Evolutionary conservation across 1,139 yeast genomes (phyloP).

Genomic region (Debaryomycetaceae sp.): DNA sequence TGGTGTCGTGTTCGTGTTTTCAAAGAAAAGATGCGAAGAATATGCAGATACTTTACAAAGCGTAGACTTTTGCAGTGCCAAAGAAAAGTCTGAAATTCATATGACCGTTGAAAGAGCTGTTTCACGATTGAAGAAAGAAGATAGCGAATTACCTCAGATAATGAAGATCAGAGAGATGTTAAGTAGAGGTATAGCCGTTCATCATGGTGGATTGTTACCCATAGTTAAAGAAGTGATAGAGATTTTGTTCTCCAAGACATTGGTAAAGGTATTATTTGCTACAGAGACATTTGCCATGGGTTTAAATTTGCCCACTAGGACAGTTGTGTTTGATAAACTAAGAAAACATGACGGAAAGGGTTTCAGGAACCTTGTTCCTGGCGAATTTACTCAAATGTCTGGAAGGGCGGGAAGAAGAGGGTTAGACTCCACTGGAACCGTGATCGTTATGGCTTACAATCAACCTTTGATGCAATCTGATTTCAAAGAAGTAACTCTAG

Average conservation of each 20-base stretch:
- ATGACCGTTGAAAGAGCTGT: conserved; percentile 91
- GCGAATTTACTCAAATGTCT: conserved; percentile 98
- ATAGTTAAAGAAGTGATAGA: conserved; percentile 95
- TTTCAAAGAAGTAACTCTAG: conserved; percentile 78
- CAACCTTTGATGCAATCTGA: conserved; percentile 60
- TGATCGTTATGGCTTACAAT: conserved; percentile 85
- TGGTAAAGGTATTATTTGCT: conserved; percentile 89
- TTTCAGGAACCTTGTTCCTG: conserved; percentile 81
- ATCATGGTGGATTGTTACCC: conserved; percentile 95
- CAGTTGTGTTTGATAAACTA: conserved; percentile 84
- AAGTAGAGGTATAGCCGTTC: conserved; percentile 92
- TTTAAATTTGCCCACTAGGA: conserved; percentile 91
- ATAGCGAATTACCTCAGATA: conserved; percentile 90
- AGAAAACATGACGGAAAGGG: conserved; percentile 88
- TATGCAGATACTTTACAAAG: conserved; percentile 78
- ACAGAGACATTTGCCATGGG: conserved; percentile 99
- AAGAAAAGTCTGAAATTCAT: conserved; percentile 86
- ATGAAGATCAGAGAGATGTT: conserved; percentile 75
- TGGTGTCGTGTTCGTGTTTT: conserved; percentile 89
- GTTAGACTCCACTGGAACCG: conserved; percentile 88
- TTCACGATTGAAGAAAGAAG: conserved; percentile 83
- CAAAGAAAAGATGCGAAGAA: conserved; percentile 90
- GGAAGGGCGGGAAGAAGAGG: conserved; percentile 99
- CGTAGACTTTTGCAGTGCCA: conserved; percentile 75
- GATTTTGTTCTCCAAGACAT: conserved; percentile 78